These are phyloP conservation scores for Glonium stellatum DNA, from an alignment of 495 filamentous ascomycete species.

Conservation along the genomic window DNA sequence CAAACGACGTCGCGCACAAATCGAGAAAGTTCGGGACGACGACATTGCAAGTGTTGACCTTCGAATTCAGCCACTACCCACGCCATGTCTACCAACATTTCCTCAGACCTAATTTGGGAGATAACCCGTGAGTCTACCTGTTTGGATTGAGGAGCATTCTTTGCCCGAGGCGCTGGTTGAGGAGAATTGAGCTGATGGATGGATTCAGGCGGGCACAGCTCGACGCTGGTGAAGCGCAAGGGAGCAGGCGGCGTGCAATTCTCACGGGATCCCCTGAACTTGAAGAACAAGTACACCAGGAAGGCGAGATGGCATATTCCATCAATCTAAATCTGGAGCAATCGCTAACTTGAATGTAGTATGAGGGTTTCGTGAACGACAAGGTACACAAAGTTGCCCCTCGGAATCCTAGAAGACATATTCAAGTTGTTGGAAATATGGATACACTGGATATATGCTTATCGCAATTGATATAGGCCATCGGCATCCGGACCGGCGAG, in stretches of 20 bases:
- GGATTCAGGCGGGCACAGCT: slow-evolving; percentile 63
- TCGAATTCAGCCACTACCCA: slow-evolving; percentile 1
- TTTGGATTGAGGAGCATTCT: background rate
- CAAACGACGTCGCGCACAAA: slow-evolving; percentile 3
- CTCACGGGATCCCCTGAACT: slow-evolving; percentile 88
- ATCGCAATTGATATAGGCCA: slow-evolving; percentile 50
- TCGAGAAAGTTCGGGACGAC: background rate
- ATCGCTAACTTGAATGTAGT: slow-evolving; percentile 36
- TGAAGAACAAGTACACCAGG: slow-evolving; percentile 80
- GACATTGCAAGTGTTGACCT: background rate
- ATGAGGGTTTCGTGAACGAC: slow-evolving; percentile 83
- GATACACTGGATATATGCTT: background rate
- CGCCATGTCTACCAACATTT: slow-evolving; percentile 50
- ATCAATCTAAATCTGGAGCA: background rate
- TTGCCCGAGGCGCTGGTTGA: background rate
- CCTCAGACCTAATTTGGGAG: slow-evolving; percentile 86
- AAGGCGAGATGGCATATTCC: slow-evolving; percentile 56
- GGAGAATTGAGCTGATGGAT: slow-evolving; percentile 7
- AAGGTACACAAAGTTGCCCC: slow-evolving; percentile 58
- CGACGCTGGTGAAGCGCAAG: slow-evolving; percentile 86
- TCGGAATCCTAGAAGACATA: background rate
- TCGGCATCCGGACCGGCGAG: slow-evolving; percentile 62
- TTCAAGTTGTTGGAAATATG: background rate
- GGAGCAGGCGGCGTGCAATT: slow-evolving; percentile 68
- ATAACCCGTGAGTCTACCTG: slow-evolving; percentile 64